These are phyloP conservation scores for Amylocarpus encephaloides DNA, from an alignment of 2,329 filamentous ascomycete genomes.

Conservation along the genomic window DNA sequence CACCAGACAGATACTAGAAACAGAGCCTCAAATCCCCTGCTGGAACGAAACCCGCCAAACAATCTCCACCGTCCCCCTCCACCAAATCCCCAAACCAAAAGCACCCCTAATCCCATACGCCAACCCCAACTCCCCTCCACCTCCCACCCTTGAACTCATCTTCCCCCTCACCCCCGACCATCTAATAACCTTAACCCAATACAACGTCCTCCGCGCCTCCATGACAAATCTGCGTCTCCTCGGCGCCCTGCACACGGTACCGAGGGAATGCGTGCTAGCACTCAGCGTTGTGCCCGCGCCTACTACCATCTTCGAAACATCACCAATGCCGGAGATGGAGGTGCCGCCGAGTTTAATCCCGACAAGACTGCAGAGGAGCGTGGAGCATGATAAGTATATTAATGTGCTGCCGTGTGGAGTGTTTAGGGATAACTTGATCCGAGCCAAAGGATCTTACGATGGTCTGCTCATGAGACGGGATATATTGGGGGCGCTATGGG, in stretches of 20 bases:
- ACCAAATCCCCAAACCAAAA: not conserved
- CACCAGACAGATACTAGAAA: too few relatives aligned
- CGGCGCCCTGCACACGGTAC: conserved; percentile 1
- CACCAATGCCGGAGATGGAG: too few relatives aligned
- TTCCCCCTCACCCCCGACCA: conserved; percentile 11
- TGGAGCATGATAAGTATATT: conserved; percentile 7
- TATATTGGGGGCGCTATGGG: too few relatives aligned
- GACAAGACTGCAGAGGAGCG: conserved; percentile 6
- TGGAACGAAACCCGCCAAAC: too few relatives aligned
- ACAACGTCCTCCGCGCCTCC: conserved; percentile 14
- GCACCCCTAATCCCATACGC: not conserved
- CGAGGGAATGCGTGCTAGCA: conserved; percentile 1
- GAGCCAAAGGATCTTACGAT: not conserved
- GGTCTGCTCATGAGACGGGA: too few relatives aligned
- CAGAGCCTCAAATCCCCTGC: too few relatives aligned
- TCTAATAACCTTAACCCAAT: conserved; percentile 9
- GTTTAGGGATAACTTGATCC: conserved; percentile 3
- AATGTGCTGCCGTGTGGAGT: conserved; percentile 7
- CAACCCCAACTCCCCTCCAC: not conserved
- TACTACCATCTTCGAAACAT: too few relatives aligned
- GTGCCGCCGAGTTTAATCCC: too few relatives aligned
- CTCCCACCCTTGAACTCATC: not conserved
- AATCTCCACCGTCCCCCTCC: not conserved
- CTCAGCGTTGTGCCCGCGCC: conserved; percentile 7
- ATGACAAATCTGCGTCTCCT: conserved; percentile 12